phyloP scores from a whole-genome alignment of 306 rosid genomes.

The Vigna angularis region DNA sequence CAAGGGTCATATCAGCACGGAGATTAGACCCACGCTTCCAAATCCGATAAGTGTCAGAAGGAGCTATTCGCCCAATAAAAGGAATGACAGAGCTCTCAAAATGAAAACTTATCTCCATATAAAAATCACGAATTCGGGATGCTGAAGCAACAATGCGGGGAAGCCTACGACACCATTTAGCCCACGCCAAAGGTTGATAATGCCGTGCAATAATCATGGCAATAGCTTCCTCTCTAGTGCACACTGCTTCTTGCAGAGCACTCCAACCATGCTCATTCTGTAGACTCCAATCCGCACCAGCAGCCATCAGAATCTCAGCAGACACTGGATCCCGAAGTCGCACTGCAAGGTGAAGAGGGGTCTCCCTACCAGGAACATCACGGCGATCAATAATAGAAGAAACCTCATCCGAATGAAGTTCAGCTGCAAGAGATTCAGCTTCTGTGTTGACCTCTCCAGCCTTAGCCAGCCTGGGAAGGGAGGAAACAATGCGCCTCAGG shows the following conservation, averaged over 20 bases:
- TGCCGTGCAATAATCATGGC: constrained; percentile 93
- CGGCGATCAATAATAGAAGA: constrained; percentile 81
- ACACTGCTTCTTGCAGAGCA: constrained; percentile 98
- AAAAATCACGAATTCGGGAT: constrained; percentile 92
- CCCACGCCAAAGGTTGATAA: constrained; percentile 97
- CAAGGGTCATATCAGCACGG: constrained; percentile 99
- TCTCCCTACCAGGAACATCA: constrained; percentile 97
- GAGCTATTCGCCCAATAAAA: constrained; percentile 94
- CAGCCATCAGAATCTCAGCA: constrained; percentile 94
- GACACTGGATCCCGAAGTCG: constrained; percentile 80
- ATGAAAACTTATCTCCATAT: constrained; percentile 97
- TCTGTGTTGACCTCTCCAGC: constrained; percentile 83
- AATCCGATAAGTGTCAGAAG: constrained; percentile 96
- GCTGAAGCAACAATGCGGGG: constrained; percentile 96
- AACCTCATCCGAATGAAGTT: constrained; percentile 79
- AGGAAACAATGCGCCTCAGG: constrained; percentile 64
- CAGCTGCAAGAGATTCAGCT: constrained; percentile 85
- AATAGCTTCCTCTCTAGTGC: constrained; percentile 89
- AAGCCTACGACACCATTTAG: constrained; percentile 98
- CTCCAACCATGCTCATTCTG: constrained; percentile 99
- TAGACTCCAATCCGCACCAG: constrained; percentile 98
- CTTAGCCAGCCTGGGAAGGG: constrained; percentile 84
- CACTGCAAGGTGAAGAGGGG: constrained; percentile 97
- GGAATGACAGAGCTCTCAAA: constrained; percentile 99
- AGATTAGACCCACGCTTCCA: constrained; percentile 99